Conservation (phyloP, 768 basidiomycete species). For the Phylloporus sp. region DNA sequence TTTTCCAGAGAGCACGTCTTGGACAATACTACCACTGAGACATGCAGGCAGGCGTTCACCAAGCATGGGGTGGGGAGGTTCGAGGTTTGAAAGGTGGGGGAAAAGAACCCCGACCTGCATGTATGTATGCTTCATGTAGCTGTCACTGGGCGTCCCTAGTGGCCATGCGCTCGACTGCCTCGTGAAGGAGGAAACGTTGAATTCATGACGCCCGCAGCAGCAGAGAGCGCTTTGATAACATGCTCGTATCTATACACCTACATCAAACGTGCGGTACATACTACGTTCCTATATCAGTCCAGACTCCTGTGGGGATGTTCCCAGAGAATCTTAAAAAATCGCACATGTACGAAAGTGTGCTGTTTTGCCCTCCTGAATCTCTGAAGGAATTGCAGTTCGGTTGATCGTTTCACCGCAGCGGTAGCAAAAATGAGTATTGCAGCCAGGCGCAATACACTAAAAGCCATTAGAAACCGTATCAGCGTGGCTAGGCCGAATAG, state of each 20-base stretch:
- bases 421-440: conserved; percentile 58
- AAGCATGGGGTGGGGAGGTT: conserved; percentile 4
- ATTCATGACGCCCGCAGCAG: conserved; percentile 11
- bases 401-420: conserved; percentile 45
- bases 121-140: conserved; percentile 15
- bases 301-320: background rate
- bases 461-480: background rate
- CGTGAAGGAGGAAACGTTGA: conserved; percentile 15
- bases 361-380: conserved; percentile 30
- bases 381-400: conserved; percentile 32
- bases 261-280: background rate
- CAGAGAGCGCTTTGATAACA: conserved; percentile 5
- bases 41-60: conserved; percentile 10
- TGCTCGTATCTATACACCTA: background rate
- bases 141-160: background rate
- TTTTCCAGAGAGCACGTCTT: conserved; percentile 29
- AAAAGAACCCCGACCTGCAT: background rate
- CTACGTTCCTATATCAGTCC: background rate
- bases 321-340: conserved; percentile 18
- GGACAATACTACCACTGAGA: conserved; percentile 10
- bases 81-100: background rate
- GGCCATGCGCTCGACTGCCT: conserved; percentile 4
- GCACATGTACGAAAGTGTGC: conserved; percentile 32
- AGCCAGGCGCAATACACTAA: conserved; percentile 54
- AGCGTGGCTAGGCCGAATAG: background rate